Base-by-base conservation (phyloP, 2,329 filamentous ascomycete genomes). In the Madurella mycetomatis region DNA sequence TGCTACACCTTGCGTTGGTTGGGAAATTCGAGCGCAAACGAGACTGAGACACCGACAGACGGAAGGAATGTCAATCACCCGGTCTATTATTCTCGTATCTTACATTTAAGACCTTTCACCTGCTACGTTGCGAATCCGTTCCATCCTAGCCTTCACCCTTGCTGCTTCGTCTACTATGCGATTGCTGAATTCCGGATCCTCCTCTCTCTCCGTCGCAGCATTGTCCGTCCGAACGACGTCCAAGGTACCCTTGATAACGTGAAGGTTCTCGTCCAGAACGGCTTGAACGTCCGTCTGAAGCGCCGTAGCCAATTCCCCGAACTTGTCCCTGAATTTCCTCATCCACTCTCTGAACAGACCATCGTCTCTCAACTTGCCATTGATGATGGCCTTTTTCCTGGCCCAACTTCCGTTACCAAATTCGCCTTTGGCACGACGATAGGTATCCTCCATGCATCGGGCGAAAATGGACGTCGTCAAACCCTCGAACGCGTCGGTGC, bases 391-490 rank as follows among this genome's bases (percentile, higher is more conserved):
- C 45, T 72, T 74, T 19, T 68, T 64, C 39, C 69, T 65, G 5
- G 13, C 37, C 54, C 73, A 47, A 37, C 67, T 69, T 5, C 71
- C 72, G 0, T 58, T 59, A 73, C 72, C 73, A 5, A 19, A 46
- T 44, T 75, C 67, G 1, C 15, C n/a, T 5, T 59, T 71, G 44
- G 67, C 69, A 1, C 9, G 49, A 5, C 42, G 47, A 37, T 76
- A 76, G 0, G 69, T 59, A 0, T 18, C 16, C 34, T 72, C 65
- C 72, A 76, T 72, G 0, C 64, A 60, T 49, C 65, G 53, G 0
- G 71, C 71, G 4, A 75, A 66, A 11, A 71, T 62, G 0, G 73
- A 74, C 1, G 66, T 76, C 15, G 65, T 64, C 15, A 74, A 63
- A 5, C 69, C 62, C 0, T 72, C 69, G 3, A 75, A 59, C 0